Base-by-base conservation (phyloP, 2,329 filamentous ascomycete genomes). In the Colletotrichum horii region DNA sequence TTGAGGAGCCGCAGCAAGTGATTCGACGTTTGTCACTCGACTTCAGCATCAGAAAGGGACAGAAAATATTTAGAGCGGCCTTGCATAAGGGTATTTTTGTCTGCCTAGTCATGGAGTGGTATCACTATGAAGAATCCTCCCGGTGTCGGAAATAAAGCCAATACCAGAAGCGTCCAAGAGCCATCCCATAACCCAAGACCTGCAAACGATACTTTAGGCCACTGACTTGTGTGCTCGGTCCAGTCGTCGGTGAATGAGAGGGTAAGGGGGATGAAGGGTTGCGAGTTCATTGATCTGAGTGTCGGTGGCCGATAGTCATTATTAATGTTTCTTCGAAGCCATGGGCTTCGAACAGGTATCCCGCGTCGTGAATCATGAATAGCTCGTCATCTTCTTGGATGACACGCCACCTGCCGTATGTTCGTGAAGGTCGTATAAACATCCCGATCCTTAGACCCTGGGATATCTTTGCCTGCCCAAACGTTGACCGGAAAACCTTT, bases 341-440 rank as follows among this genome's bases (percentile, higher is more conserved):
- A 66, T 74, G 34, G 34, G 74, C 74, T 76, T 76, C 74, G 48
- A 74, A 76, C 66, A 76, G 73, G 76, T 77, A 77, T 77, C 76
- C 74, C 74, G 66, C 34, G 62, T 68, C 65, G 73, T 75, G 30
- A 75, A 75, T 76, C 74, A 64, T 76, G 14, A 69, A 65, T 32
- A 71, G 68, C 52, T 30, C 68, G 74, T 22, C 56, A 28, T 52
- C 48, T 15, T 62, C 14, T 34, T 34, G 32, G 34, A 55, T 38
- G 28, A 70, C 24, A 43, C 28, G 69, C 65, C 56, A 74, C 28
- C 36, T 60, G 66, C 75, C 75, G 67, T 76, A 77, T 77, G 75
- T 77, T 62, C 76, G 55, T 55, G 48, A 58, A 58, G 55, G 66
- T 69, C 68, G 61, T 74, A 69, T 61, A 66, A 72, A 58, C 74